These are phyloP conservation scores for Chaetothyriales sp. DNA, from an alignment of 2,329 filamentous ascomycete genomes.

Conservation along the genomic window DNA sequence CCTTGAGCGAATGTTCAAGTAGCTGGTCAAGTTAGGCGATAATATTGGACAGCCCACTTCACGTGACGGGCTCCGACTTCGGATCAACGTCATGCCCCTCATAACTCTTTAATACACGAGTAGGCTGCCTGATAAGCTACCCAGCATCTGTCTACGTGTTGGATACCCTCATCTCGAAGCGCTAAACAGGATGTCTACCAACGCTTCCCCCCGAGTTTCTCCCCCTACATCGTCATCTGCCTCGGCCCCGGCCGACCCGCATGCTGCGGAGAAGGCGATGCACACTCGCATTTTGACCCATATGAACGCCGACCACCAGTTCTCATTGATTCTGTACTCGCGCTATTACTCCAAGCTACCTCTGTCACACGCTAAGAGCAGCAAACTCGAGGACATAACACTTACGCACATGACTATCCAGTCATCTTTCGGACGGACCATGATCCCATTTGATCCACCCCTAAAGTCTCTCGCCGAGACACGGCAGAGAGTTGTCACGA, in stretches of 20 bases:
- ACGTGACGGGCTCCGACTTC: not conserved
- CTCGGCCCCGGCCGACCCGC: not conserved
- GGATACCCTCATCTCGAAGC: not conserved
- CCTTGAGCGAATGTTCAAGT: too few species aligned
- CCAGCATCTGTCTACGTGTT: not conserved
- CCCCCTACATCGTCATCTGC: not conserved
- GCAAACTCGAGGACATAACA: conserved; percentile 50
- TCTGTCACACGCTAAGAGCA: conserved; percentile 25
- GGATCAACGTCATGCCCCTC: too few species aligned
- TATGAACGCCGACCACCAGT: conserved; percentile 73
- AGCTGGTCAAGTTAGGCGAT: too few species aligned
- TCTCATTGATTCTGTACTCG: conserved; percentile 63
- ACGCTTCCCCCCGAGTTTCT: not conserved
- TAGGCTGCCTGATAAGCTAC: too few species aligned
- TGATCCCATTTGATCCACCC: conserved; percentile 53
- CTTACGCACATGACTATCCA: conserved; percentile 50
- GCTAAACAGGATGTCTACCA: not conserved
- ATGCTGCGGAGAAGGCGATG: conserved; percentile 8
- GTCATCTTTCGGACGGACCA: conserved; percentile 30
- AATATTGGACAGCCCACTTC: not conserved
- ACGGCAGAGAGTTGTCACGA: conserved; percentile 54
- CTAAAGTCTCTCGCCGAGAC: conserved; percentile 54
- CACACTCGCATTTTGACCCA: conserved; percentile 56
- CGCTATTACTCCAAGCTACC: conserved; percentile 52
- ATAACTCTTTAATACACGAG: not conserved